A percentile compares a stretch with the other conserved stretches of the same genome.
Evolutionary conservation across 2,329 filamentous ascomycete species (phyloP).

Genomic region (Talaromyces atroroseus): DNA sequence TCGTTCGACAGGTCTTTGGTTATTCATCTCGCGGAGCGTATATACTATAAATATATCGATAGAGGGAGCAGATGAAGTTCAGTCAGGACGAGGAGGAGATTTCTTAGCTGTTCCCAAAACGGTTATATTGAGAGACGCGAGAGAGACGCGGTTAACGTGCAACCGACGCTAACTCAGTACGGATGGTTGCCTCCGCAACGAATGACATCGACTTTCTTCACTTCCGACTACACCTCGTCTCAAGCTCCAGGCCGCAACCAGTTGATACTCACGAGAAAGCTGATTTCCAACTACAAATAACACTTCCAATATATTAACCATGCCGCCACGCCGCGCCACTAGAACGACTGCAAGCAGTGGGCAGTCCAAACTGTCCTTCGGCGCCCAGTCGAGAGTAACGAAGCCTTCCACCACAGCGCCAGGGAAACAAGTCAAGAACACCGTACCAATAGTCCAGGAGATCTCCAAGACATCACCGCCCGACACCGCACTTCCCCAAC

Average conservation of each 20-base stretch:
- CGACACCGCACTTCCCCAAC: slow-evolving; percentile 24
- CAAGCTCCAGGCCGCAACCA: background rate
- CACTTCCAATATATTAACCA: slow-evolving; percentile 15
- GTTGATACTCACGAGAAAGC: slow-evolving; percentile 18
- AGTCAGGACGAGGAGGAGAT: slow-evolving; percentile 15
- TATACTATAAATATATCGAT: background rate
- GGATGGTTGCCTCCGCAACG: slow-evolving; percentile 14
- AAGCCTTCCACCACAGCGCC: slow-evolving; percentile 45
- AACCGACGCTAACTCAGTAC: slow-evolving; percentile 34
- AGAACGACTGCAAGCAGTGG: slow-evolving; percentile 35
- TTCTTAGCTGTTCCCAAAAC: slow-evolving; percentile 3
- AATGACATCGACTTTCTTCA: slow-evolving; percentile 4
- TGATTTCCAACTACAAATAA: slow-evolving; percentile 20
- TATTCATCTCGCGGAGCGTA: slow-evolving; percentile 51
- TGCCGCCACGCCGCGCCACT: slow-evolving; percentile 39
- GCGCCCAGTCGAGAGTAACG: slow-evolving; percentile 52
- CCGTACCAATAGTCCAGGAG: slow-evolving; percentile 9
- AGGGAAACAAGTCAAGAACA: slow-evolving; percentile 17
- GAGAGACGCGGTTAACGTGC: slow-evolving; percentile 10
- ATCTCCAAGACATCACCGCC: slow-evolving; percentile 11
- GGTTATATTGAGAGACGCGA: slow-evolving; percentile 12
- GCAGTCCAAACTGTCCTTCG: slow-evolving; percentile 60
- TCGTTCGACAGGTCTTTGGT: slow-evolving; percentile 62
- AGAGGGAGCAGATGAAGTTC: slow-evolving; percentile 17
- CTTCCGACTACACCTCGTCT: slow-evolving; percentile 15